Percentiles rank a stretch among this genome's conserved stretches.
Evolutionary conservation across 73 alveolate genomes (phyloP).

Genomic region (Durusdinium trenchii): DNA sequence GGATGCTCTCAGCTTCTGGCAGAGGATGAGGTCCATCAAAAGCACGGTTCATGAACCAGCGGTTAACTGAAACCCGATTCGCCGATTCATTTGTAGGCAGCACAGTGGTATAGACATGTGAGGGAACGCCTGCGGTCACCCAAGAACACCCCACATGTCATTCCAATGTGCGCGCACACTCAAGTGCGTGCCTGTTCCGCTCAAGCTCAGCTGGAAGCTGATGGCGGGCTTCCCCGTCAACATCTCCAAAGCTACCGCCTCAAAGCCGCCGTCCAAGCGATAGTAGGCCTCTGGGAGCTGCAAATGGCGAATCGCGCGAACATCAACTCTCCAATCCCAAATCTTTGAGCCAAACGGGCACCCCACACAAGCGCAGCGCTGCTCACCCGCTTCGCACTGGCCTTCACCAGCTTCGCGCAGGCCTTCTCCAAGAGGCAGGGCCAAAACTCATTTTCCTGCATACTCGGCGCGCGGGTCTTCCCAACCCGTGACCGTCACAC

Average conservation of each 20-base stretch:
- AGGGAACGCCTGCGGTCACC: no score
- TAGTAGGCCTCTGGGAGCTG: slow-evolving; percentile 40
- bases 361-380: background rate
- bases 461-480: no score
- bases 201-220: background rate
- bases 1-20: no score
- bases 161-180: no score
- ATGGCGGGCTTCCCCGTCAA: slow-evolving; percentile 74
- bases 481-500: no score
- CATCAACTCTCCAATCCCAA: background rate
- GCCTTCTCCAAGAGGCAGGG: slow-evolving; percentile 81
- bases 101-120: no score
- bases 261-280: slow-evolving; percentile 72
- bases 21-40: no score
- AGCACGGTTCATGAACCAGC: no score
- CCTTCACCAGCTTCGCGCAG: slow-evolving; percentile 58
- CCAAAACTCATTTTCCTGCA: slow-evolving; percentile 53
- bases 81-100: no score
- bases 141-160: no score
- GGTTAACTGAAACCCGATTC: no score
- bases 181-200: no score
- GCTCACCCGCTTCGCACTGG: background rate
- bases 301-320: background rate
- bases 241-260: slow-evolving; percentile 62
- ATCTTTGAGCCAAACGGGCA: background rate